Evolutionary conservation across 1,139 yeast genomes (phyloP).

Genomic region (Taphrina pruni): DNA sequence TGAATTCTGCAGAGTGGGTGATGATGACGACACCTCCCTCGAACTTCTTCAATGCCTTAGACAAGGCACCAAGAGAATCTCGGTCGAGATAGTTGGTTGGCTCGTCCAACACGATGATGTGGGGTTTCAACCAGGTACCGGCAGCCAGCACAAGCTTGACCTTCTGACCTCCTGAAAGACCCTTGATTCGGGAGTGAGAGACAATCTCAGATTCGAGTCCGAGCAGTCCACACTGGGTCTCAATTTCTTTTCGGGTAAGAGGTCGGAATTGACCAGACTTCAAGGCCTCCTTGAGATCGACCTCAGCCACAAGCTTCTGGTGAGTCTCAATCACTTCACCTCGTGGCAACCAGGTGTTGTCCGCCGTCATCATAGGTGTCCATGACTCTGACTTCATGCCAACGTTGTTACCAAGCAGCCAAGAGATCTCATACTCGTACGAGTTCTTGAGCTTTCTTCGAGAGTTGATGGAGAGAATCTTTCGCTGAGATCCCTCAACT

Average conservation of each 20-base stretch:
- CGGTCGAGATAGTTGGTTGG: conserved; percentile 95
- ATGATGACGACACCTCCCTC: conserved; percentile 99
- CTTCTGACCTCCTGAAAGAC: conserved; percentile 99
- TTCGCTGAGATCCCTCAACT: conserved; percentile 98
- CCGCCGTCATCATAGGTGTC: conserved; percentile 99
- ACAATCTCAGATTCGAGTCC: conserved; percentile 99
- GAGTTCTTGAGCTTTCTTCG: conserved; percentile 99
- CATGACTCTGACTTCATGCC: conserved; percentile 99
- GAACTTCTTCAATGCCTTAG: conserved; percentile 97
- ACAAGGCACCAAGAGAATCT: conserved; percentile 99
- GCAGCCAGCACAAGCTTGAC: conserved; percentile 99
- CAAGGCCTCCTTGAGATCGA: conserved; percentile 99
- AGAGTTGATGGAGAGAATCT: conserved; percentile 91
- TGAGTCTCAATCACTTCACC: conserved; percentile 98
- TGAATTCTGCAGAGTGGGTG: conserved; percentile 99
- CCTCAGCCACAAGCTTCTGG: conserved; percentile 99
- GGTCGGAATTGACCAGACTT: conserved; percentile 99
- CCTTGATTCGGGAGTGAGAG: conserved; percentile 99
- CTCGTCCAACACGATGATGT: conserved; percentile 90
- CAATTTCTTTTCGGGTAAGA: conserved; percentile 99
- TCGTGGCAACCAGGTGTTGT: conserved; percentile 99
- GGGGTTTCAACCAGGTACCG: conserved; percentile 99
- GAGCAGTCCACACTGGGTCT: conserved; percentile 96
- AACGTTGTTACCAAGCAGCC: conserved; percentile 94
- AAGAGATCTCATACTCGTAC: conserved; percentile 98